These are phyloP conservation scores for Sclerotinia borealis DNA, from an alignment of 2,329 filamentous ascomycete genomes.

Conservation along the genomic window DNA sequence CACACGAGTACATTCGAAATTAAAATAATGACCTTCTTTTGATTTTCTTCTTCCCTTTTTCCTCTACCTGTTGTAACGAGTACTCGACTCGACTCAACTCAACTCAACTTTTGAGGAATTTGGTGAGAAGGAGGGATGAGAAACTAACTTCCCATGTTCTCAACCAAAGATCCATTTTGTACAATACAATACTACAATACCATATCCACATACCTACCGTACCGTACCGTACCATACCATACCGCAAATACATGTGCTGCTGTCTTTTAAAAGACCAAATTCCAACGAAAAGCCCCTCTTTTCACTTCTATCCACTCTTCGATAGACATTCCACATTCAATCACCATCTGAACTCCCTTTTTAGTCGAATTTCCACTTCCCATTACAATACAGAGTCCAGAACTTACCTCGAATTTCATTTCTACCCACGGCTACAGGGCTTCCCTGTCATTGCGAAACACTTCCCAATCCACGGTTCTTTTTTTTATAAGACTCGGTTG, in stretches of 20 bases:
- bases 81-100: neutral
- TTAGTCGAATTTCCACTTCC: conserved; percentile 1
- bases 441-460: conserved; percentile 5
- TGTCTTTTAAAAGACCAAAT: neutral
- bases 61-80: neutral
- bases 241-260: neutral
- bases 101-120: too few relatives aligned
- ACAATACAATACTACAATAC: neutral
- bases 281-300: conserved; percentile 2
- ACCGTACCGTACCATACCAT: neutral
- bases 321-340: neutral
- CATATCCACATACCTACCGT: too few relatives aligned
- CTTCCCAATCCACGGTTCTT: neutral
- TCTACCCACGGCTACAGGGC: neutral
- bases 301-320: conserved; percentile 4
- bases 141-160: neutral
- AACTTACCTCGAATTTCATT: neutral
- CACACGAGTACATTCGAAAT: neutral
- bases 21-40: conserved; percentile 3
- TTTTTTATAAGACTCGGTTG: conserved; percentile 1
- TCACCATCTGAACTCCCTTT: conserved; percentile 1
- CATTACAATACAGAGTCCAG: conserved; percentile 3
- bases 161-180: neutral
- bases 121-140: neutral
- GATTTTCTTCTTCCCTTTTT: neutral